Base-by-base conservation (phyloP, 225 moss, liverwort and hornwort genomes). In the Pseudoscleropodium purum region DNA sequence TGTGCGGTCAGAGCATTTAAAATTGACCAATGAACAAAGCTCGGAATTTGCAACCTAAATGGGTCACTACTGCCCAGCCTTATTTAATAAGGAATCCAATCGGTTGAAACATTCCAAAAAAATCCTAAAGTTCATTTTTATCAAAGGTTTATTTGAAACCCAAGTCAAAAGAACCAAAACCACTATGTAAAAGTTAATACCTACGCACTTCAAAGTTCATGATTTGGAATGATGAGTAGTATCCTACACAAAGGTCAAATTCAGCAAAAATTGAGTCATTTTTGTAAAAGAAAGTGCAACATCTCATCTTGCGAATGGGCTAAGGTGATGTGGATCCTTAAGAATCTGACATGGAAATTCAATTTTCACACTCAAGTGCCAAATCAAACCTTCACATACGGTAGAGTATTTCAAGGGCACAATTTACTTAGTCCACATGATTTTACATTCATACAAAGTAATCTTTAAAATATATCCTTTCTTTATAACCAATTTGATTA, bases 131-230 rank as follows among this genome's bases (percentile, higher is more conserved):
- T 0, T 3, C 17, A 0, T 17, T 45, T 45, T 45, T 30, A 26
- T 45, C 29, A 74, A 45, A 29, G 29, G 16, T 16, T 27, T 9
- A 26, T 9, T 16, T 73, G 25, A 39, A 73, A 73, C 7, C 3
- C 5, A 41, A 72, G 7, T 15, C 0, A 5, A 41, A 72, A 1
- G 8, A 69, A 7, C 4, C 2, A 15, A 3, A 15, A 8, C 0
- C 14, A 2, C 15, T 25, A 1, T 39, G 2, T 39, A 14, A 27
- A 15, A 16, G 27, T 3, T 41, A 6, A 10, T 29, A 74, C 5
- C 45, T 45, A 14, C 1, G 1, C 0, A 8, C 4, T 74, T 5
- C 3, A 1, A 18, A 45, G 45, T 45, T 0, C 30, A 30, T 45
- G 5, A 45, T 45, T 74, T 18, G 6, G 15, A 1, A 74, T 29